Evolutionary conservation across 73 alveolate species (phyloP), one percentile per base, ranked within the genome.

Genomic region (Stentor roeselii): DNA sequence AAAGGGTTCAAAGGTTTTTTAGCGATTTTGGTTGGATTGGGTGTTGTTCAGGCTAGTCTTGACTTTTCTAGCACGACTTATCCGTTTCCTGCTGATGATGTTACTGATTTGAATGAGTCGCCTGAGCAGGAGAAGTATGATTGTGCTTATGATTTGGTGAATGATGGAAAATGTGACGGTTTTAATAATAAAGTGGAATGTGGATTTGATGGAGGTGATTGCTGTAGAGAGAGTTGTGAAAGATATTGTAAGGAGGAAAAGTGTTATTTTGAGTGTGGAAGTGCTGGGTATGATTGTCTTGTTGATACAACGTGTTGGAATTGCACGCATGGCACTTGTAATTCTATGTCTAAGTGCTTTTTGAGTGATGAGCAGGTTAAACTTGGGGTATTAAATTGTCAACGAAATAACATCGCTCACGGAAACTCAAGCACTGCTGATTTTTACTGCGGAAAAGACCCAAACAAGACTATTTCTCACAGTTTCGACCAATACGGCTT

Each of bases 401-500:
- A 27, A 60, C 60, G 86, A 76, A 42, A 76, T 42, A 27, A 75
- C 30, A 35, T 14, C 39, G 41, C 96, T 0, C 82, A 84, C 90
- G 98, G 96, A 2, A 85, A 93, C 82, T 34, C 78, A 39, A 83
- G 90, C 36, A 90, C 98, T 3, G 88, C 89, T 61, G 92, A 93
- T 77, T 36, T 60, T 41, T 93, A 76, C 76, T 93, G 98, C 59
- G 98, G 98, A 36, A 75, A 84, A 75, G 98, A 93, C 75, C 94
- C 94, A 30, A 39, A 78, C 31, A 84, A 82, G 82, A 83, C 87
- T 39, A 85, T 87, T 27, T 60, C 76, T 1, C 95, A 92, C 78
- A 91, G 88, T 67, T 87, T 87, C n/a, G 50, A 76, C 38, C 82
- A 84, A 42, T 90, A 93, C 27, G 59, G 85, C 41, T 34, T 59